Evolutionary conservation across 2,329 filamentous ascomycete species (phyloP).

Genomic region (Talaromyces atroroseus): DNA sequence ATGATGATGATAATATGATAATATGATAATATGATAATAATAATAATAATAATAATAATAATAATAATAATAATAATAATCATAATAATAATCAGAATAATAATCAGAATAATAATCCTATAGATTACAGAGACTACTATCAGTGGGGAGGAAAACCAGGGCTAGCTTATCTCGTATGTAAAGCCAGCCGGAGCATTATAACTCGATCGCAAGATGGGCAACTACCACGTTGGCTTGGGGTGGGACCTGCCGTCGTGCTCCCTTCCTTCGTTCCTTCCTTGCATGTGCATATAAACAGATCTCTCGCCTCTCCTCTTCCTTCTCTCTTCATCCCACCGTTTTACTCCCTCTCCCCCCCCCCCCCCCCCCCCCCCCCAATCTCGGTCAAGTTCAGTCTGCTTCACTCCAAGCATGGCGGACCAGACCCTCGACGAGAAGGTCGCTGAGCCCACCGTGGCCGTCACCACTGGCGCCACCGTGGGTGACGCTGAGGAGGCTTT

Average conservation of each 20-base stretch:
- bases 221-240: background rate
- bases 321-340: background rate
- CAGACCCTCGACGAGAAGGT: constrained; percentile 9
- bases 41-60: too few species aligned
- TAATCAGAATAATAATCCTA: too few species aligned
- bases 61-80: too few species aligned
- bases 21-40: too few species aligned
- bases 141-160: too few species aligned
- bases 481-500: constrained; percentile 23
- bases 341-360: background rate
- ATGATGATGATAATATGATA: too few species aligned
- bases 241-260: too few species aligned
- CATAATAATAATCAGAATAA: too few species aligned
- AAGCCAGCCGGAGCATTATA: background rate
- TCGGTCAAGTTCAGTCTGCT: background rate
- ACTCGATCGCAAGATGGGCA: background rate
- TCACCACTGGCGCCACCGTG: constrained; percentile 17
- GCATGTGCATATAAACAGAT: background rate
- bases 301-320: background rate
- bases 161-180: too few species aligned
- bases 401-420: background rate
- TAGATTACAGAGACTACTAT: too few species aligned
- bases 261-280: background rate
- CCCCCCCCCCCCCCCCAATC: background rate
- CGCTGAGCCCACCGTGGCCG: constrained; percentile 18